phyloP scores from a whole-genome alignment of 2,329 filamentous ascomycete species.

The Cordyceps militaris region DNA sequence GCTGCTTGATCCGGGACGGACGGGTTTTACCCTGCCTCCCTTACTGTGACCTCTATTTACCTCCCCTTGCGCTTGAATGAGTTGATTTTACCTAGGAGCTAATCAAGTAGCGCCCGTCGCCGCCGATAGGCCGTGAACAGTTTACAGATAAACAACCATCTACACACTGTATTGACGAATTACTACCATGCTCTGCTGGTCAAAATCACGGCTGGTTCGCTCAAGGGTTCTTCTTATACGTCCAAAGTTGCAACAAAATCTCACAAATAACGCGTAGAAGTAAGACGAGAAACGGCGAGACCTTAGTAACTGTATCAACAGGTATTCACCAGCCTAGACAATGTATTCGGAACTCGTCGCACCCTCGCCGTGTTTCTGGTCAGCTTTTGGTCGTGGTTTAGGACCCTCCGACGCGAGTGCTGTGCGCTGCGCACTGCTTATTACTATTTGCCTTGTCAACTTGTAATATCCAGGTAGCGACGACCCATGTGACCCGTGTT shows the following conservation, averaged over 20 bases:
- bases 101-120: not conserved
- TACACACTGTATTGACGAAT: too few species aligned
- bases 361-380: not conserved
- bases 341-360: not conserved
- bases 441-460: too few species aligned
- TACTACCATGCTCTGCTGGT: not conserved
- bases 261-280: not conserved
- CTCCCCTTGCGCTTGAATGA: not conserved
- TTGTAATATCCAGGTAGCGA: too few species aligned
- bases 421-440: too few species aligned
- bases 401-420: too few species aligned
- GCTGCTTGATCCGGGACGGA: not conserved
- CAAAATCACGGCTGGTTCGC: not conserved
- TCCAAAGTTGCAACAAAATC: not conserved
- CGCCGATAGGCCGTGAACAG: too few species aligned
- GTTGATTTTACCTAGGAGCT: not conserved
- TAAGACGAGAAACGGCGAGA: not conserved
- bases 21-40: not conserved
- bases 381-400: not conserved
- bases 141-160: too few species aligned
- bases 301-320: not conserved
- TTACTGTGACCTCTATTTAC: not conserved
- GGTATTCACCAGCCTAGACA: not conserved
- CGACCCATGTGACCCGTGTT: too few species aligned
- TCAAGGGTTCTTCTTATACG: not conserved